Conservation (phyloP, 176 grass and related monocot genomes). For the Metroxylon sagu region DNA sequence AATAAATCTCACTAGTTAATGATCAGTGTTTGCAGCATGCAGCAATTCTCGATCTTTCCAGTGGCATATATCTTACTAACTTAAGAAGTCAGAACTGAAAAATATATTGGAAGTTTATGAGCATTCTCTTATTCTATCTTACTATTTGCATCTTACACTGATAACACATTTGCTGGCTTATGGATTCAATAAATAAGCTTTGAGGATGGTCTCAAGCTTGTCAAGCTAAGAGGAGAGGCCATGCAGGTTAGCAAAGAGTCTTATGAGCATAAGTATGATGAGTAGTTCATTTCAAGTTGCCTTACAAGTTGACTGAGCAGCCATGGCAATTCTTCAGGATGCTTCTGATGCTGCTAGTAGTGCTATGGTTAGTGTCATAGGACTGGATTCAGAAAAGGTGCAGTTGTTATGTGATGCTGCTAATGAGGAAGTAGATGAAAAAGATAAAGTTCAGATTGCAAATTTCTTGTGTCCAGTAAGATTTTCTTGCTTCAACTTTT, state of each 20-base stretch:
- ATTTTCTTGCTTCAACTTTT: background rate
- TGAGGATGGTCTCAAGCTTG: conserved; percentile 98
- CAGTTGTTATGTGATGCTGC: conserved; percentile 83
- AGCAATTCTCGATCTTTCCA: too few species aligned
- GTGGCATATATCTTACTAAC: too few species aligned
- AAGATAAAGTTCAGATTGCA: conserved; percentile 79
- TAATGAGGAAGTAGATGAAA: conserved; percentile 78
- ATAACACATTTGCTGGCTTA: too few species aligned
- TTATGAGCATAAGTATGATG: background rate
- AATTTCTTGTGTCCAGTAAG: conserved; percentile 91
- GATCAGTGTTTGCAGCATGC: too few species aligned
- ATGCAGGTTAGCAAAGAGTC: conserved; percentile 62
- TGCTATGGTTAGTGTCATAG: conserved; percentile 94
- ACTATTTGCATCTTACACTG: too few species aligned
- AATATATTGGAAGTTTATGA: too few species aligned
- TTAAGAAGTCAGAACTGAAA: too few species aligned
- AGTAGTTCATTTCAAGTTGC: background rate
- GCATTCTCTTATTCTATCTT: too few species aligned
- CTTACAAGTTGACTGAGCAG: background rate
- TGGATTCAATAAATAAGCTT: conserved; percentile 37
- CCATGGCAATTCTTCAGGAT: conserved; percentile 40
- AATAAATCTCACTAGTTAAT: too few species aligned
- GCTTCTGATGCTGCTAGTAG: conserved; percentile 75
- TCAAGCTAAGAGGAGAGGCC: conserved; percentile 97
- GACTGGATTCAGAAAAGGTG: conserved; percentile 96